Evolutionary conservation across 768 basidiomycete genomes (phyloP), one percentile per base, ranked within the genome.

Genomic region (Clathrus columnatus): DNA sequence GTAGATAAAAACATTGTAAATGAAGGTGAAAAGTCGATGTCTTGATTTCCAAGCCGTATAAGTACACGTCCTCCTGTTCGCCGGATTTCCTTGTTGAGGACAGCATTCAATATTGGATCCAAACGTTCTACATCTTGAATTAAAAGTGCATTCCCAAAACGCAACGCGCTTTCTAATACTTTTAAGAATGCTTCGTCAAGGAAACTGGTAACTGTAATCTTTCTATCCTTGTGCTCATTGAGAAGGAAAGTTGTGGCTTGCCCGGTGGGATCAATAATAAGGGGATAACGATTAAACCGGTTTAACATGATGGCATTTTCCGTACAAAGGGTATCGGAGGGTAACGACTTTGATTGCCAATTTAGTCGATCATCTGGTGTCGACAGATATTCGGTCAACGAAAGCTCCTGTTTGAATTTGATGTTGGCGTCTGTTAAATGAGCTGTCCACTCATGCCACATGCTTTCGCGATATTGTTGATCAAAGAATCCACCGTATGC

Each of bases 231-330:
- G 76, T 94, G 94, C 65, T 96, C 89, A 63, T 95, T 94, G 60
- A 93, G 76, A 50, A 99, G 72, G 82, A 93, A 99, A 8, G 84
- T 80, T 0, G 92, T 94, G 5, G 96, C 96, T 67, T 99, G 96
- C 16, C 94, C 96, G 4, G 95, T 96, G 4, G 96, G 96, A 67
- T 99, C 96, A 63, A 99, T 91, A 56, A 99, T 90, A 50, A 98
- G 81, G 6, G 96, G 96, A 69, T 98, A 98, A 18, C 96, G 89
- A 64, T 91, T 91, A 80, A 93, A 97, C 48, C 93, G 85, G 66
- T 95, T 93, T 65, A 99, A 82, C 92, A 98, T 98, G 70, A 98
- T 93, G n/a, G 96, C 96, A 66, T 99, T 99, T 72, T 98, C 96
- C 0, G 90, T 91, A 61, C 92, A 97, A 45, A 99, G 75, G 59